Percentiles rank a stretch among this genome's conserved stretches.
Evolutionary conservation across 106 monocot species (phyloP).

Genomic region (Acanthochlamys bracteata): DNA sequence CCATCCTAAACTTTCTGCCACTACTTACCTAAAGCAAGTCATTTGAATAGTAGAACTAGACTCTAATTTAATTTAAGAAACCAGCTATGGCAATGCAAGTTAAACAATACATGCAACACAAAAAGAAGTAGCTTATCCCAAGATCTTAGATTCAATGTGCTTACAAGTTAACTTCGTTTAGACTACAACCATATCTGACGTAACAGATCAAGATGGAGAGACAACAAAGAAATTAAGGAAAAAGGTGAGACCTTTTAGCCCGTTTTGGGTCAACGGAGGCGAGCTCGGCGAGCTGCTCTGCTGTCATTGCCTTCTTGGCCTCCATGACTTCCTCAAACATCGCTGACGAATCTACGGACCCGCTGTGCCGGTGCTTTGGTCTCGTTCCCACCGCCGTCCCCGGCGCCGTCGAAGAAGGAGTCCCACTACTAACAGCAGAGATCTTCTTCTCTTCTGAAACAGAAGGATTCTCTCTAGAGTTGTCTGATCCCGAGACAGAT

Average conservation of each 20-base stretch:
- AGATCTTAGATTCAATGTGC: too few species aligned
- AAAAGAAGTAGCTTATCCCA: too few species aligned
- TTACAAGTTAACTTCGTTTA: background rate
- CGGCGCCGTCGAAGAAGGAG: too few species aligned
- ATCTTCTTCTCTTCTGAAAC: slow-evolving; percentile 17
- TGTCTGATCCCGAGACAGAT: slow-evolving; percentile 39
- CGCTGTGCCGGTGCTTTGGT: slow-evolving; percentile 64
- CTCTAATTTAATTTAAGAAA: too few species aligned
- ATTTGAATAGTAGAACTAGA: too few species aligned
- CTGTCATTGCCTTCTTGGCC: slow-evolving; percentile 89
- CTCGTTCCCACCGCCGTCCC: slow-evolving; percentile 4
- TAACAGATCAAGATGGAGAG: background rate
- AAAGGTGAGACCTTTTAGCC: slow-evolving; percentile 53
- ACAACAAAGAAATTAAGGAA: background rate
- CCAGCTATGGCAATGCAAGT: too few species aligned
- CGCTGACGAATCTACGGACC: slow-evolving; percentile 43
- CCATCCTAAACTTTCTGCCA: too few species aligned
- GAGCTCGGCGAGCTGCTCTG: slow-evolving; percentile 74
- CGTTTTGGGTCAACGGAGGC: slow-evolving; percentile 71
- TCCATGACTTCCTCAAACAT: slow-evolving; percentile 51
- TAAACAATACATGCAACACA: too few species aligned
- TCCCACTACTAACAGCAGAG: background rate
- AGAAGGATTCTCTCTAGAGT: slow-evolving; percentile 17
- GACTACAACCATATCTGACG: background rate
- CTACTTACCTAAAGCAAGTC: too few species aligned